A percentile compares a stretch with the other conserved stretches of the same genome.
phyloP scores from a whole-genome alignment of 2,329 filamentous ascomycete species.

The Fulvia fulva region DNA sequence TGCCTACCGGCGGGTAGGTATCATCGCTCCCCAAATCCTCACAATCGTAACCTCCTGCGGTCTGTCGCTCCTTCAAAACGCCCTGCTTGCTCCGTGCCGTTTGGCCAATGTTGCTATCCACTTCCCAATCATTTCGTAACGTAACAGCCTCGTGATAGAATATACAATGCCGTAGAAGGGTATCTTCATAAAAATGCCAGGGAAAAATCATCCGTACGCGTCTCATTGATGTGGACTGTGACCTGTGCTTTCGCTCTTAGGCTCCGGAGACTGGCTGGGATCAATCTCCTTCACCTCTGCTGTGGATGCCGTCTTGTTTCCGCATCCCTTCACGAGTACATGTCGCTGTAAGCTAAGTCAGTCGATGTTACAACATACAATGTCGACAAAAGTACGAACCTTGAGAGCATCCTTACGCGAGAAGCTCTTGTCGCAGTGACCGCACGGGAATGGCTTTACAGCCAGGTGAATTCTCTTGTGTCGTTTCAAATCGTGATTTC shows the following conservation, averaged over 20 bases:
- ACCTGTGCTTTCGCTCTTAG: constrained; percentile 32
- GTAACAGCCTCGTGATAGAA: constrained; percentile 11
- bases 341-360: constrained; percentile 51
- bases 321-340: constrained; percentile 65
- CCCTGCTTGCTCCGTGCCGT: constrained; percentile 5
- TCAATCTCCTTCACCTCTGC: constrained; percentile 36
- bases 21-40: constrained; percentile 2
- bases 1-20: constrained; percentile 1
- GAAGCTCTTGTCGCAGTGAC: constrained; percentile 91
- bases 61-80: neutral
- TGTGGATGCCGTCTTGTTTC: constrained; percentile 46
- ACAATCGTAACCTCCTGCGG: neutral
- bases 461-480: constrained; percentile 94
- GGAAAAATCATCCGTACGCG: constrained; percentile 13
- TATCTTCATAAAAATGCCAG: constrained; percentile 17
- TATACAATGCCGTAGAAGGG: constrained; percentile 22
- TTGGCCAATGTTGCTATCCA: neutral
- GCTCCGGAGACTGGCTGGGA: constrained; percentile 32
- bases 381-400: constrained; percentile 54
- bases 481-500: constrained; percentile 92
- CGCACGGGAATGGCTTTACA: constrained; percentile 92
- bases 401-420: constrained; percentile 95
- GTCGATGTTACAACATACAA: constrained; percentile 31
- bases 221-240: constrained; percentile 29
- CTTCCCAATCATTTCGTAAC: constrained; percentile 3